Evolutionary conservation across 108 stramenopile species (phyloP), one percentile per base, ranked within the genome.

Genomic region (Fragilaria radians): DNA sequence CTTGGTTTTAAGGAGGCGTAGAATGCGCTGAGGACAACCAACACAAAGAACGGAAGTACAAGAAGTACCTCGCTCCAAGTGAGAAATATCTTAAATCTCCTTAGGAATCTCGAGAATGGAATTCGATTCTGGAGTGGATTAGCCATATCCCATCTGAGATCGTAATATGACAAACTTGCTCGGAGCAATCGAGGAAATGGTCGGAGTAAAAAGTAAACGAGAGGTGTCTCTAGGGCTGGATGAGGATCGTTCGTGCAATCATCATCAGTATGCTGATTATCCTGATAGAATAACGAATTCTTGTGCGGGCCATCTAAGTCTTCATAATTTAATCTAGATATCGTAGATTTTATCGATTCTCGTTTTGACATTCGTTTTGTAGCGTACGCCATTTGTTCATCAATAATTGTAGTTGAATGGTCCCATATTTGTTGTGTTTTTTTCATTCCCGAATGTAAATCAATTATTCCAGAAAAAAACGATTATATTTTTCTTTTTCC

Each of bases 1-100:
- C 63, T 64, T 17, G 69, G 69, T 19, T 32, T 19, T 1, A 59
- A 19, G 2, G 54, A 63, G 21, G 63, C 29, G 31, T 47, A 32
- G 28, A 57, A 17, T 14, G 28, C n/a, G n/a, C 56, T 36, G 17
- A 48, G 14, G n/a, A 63, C 27, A 17, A 70, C 7, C 19, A 29
- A 17, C 19, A 26, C 48, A 1, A 62, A 17, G 5, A 59, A 57
- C 4, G 69, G 69, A 1, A 70, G 2, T 19, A 64, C 27, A 1
- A 63, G 23, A 2, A 70, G 19, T 1, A 58, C n/a, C 19, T 70
- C 62, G 9, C 69, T 61, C 27, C 31, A 58, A 4, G 69, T 70
- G 18, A 62, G 33, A 26, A 30, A 51, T 54, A 67, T 51, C 19
- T 50, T 48, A 29, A 59, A 11, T 33, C 59, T 58, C 0, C 49